phyloP scores from a whole-genome alignment of 352 stramenopile species.

The Phytophthora melonis region DNA sequence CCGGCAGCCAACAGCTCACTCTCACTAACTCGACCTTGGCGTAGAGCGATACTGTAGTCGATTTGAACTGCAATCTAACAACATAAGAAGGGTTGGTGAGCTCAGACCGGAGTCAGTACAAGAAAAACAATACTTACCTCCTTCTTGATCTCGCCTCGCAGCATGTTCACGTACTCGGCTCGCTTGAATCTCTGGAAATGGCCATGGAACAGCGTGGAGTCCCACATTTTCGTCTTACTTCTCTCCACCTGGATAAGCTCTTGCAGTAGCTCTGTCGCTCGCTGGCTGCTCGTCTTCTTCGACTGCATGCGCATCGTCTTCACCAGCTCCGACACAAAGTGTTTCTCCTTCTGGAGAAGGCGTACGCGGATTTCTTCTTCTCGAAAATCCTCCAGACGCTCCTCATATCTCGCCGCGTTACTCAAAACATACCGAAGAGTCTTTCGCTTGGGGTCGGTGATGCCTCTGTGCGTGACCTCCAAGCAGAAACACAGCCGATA shows the following conservation, averaged over 20 bases:
- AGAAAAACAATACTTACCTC: constrained; percentile 45
- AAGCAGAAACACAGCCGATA: constrained; percentile 69
- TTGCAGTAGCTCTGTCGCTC: constrained; percentile 62
- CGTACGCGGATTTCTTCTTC: constrained; percentile 62
- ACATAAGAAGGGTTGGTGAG: not conserved
- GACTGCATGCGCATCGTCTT: constrained; percentile 79
- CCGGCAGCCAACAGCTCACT: constrained; percentile 27
- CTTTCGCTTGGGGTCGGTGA: constrained; percentile 11
- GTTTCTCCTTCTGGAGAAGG: constrained; percentile 64
- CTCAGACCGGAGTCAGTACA: not conserved
- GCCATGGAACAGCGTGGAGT: constrained; percentile 75
- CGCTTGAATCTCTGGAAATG: constrained; percentile 75
- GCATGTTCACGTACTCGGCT: constrained; percentile 63
- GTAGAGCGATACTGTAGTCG: constrained; percentile 55
- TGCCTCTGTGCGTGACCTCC: constrained; percentile 42
- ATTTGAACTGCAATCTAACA: constrained; percentile 70
- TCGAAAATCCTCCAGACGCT: constrained; percentile 69
- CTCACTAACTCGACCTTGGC: constrained; percentile 35
- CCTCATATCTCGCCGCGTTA: constrained; percentile 44
- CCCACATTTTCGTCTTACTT: constrained; percentile 65
- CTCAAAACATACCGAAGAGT: constrained; percentile 24
- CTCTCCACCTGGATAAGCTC: constrained; percentile 73
- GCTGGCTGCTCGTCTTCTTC: constrained; percentile 65
- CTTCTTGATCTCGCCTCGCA: constrained; percentile 77
- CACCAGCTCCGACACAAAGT: constrained; percentile 77